Percentiles rank a stretch among this genome's conserved stretches.
phyloP scores from a whole-genome alignment of 2,329 filamentous ascomycete genomes.

The Fusarium sp. region DNA sequence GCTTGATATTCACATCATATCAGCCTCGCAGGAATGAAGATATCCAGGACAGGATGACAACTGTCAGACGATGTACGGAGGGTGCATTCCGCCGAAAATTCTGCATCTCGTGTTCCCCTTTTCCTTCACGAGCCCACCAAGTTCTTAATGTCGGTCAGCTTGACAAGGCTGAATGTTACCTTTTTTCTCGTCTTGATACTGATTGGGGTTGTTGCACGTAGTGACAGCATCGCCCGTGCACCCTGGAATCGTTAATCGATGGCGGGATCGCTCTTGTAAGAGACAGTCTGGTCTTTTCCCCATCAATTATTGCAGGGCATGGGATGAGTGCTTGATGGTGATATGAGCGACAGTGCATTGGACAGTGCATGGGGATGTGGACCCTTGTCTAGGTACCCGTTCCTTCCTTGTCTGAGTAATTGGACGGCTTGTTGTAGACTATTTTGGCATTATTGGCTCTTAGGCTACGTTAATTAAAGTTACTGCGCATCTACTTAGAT shows the following conservation, averaged over 20 bases:
- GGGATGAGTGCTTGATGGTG: constrained; percentile 18
- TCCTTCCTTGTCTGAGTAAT: constrained; percentile 25
- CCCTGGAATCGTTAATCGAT: constrained; percentile 30
- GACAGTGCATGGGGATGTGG: constrained; percentile 36
- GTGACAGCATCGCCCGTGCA: constrained; percentile 40
- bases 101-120: constrained; percentile 30
- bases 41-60: constrained; percentile 12
- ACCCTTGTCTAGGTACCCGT: constrained; percentile 27
- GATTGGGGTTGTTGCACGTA: constrained; percentile 5
- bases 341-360: constrained; percentile 29
- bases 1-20: constrained; percentile 37
- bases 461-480: constrained; percentile 16
- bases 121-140: constrained; percentile 35
- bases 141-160: constrained; percentile 38
- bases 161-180: constrained; percentile 29
- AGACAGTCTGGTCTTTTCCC: constrained; percentile 38
- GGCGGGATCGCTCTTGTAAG: constrained; percentile 31
- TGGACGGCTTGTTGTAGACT: constrained; percentile 18
- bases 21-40: constrained; percentile 41
- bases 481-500: constrained; percentile 10
- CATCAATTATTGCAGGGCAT: constrained; percentile 25
- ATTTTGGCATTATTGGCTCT: constrained; percentile 26
- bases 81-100: constrained; percentile 39
- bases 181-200: neutral
- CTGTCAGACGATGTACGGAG: constrained; percentile 43